Evolutionary conservation across 345 rosid genomes (phyloP).

Genomic region (Psidium friedrichsthalianum): DNA sequence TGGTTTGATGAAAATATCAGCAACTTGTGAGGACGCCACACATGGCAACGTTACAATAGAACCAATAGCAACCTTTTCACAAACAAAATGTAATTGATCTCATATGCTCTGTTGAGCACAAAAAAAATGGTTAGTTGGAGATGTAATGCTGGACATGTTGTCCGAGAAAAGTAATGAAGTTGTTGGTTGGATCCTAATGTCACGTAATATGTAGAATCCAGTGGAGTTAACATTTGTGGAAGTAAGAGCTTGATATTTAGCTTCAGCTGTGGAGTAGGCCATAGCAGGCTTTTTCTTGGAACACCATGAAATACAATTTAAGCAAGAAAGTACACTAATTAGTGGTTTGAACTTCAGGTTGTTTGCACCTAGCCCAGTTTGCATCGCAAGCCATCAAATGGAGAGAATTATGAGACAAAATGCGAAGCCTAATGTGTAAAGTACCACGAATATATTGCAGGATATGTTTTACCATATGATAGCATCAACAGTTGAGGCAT

Average conservation of each 20-base stretch:
- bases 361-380: not conserved
- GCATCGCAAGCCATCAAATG: not conserved
- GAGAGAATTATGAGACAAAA: not conserved
- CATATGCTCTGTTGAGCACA: not conserved
- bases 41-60: not conserved
- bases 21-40: not conserved
- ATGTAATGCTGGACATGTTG: not conserved
- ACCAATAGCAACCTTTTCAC: not conserved
- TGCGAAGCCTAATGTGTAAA: not conserved
- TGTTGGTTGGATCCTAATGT: not conserved
- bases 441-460: not conserved
- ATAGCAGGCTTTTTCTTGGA: not conserved
- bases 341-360: rapidly evolving
- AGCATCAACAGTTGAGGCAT: not conserved
- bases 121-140: not conserved
- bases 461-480: not conserved
- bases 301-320: too few species aligned
- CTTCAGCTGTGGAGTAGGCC: not conserved
- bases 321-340: not conserved
- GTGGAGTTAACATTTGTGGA: not conserved
- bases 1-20: not conserved
- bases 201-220: not conserved
- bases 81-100: not conserved
- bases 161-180: not conserved
- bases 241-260: not conserved